Evolutionary conservation across 257 asterid species (phyloP), one percentile per base, ranked within the genome.

Genomic region (Nicotiana otophora): DNA sequence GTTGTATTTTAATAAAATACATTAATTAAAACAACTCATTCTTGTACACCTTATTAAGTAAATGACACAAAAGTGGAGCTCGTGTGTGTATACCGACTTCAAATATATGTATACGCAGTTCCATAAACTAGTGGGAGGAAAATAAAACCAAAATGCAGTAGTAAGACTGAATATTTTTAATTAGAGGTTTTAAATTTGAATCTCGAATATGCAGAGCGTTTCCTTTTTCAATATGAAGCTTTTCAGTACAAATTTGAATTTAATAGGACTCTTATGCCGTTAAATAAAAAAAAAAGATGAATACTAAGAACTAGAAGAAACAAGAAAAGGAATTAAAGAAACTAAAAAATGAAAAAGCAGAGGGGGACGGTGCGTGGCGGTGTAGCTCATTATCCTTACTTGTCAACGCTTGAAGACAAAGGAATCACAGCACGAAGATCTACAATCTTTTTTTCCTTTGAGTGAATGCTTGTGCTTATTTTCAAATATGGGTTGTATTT

Each of bases 51-150:
- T 23, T 33, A 51, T 51, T 20, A 51, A 75, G 63, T 48, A 75
- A 75, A 75, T 75, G 80, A 75, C 80, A 28, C 15, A 74, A 54
- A 76, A 53, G 83, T 54, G 26, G 64, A 83, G 80, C 78, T 53
- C 79, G 85, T 23, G 79, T 51, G 82, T n/a, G 51, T 75, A 51
- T 26, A 75, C 28, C 23, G 46, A 51, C 16, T n/a, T 51, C 61
- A 53, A 10, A 10, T 53, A 15, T 14, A 12, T 53, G 19, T 14
- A 3, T 53, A 53, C 19, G 2, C 19, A 14, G 19, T 53, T 3
- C 6, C 19, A 23, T 46, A 72, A 72, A 23, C n/a, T 42, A 46
- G 6, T 72, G 51, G 12, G 48, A 42, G 7, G 0, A 42, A 70
- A n/a, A 70, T 0, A 7, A 10, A n/a, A 1, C 0, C 11, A 70